Evolutionary conservation across 345 rosid genomes (phyloP), one percentile per base, ranked within the genome.

Genomic region (Murraya paniculata): DNA sequence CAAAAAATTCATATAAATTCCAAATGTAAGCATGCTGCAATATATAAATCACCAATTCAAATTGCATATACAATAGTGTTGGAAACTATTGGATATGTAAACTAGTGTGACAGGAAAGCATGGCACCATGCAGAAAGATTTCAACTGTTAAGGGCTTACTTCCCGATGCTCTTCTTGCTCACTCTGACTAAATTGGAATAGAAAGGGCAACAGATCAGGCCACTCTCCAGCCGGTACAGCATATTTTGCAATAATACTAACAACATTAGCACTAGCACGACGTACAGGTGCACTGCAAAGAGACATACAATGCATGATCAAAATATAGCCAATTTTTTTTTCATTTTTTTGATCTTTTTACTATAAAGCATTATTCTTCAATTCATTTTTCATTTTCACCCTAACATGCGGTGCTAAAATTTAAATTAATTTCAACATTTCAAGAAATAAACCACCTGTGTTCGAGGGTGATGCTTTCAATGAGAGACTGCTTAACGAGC

Each of bases 201-300:
- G 77, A 80, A 96, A 94, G 1, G 93, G 89, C 74, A 96, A 83
- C 64, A 96, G 86, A 78, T 96, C 99, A 70, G 97, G 92, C 99
- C 99, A 96, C 84, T 96, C 99, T 69, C 99, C 99, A 2, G 92
- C 93, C 22, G 97, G 97, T 78, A 96, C 95, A 7, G 97, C 97
- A 50, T 96, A 94, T 86, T 96, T 96, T 0, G 99, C 98, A 14
- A 94, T 82, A 2, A 96, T 90, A 77, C 98, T 94, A 76, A 96
- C 99, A 65, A 94, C 99, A 83, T 96, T 94, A 16, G 99, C 99
- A 80, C 99, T 97, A 25, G 99, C 99, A 81, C 95, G 91, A 79
- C 99, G 86, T 80, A 97, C 99, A 0, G 94, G 97, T 3, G 95
- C 87, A 80, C 99, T 97, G 81, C 73, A 78, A 68, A 55, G 65